Conservation (phyloP, 1,284 basidiomycete species). For the Cystobasidium pallidum region DNA sequence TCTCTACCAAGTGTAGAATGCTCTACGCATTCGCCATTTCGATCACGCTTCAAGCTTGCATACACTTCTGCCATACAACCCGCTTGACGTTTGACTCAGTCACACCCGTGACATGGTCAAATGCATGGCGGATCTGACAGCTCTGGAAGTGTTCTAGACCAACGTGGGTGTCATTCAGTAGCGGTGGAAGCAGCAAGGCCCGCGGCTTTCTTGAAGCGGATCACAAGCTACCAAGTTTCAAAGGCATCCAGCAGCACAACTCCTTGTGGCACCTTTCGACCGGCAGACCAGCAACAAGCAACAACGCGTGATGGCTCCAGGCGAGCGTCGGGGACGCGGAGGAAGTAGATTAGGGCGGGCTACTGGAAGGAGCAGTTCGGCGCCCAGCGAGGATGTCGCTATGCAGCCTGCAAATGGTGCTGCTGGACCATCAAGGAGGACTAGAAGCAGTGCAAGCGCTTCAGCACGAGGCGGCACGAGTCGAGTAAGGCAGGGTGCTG, state of each 20-base stretch:
- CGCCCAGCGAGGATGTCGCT: constrained; percentile 21
- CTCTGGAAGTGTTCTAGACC: neutral
- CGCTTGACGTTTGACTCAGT: neutral
- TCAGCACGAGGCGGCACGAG: neutral
- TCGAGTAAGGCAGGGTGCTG: neutral
- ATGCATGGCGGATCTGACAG: neutral
- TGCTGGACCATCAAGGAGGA: constrained; percentile 10
- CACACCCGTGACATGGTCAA: neutral
- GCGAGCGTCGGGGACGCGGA: constrained; percentile 20
- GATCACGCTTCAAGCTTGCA: too few relatives aligned
- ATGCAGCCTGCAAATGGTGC: constrained; percentile 16
- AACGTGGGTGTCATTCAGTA: neutral
- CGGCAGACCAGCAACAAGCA: neutral
- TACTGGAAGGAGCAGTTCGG: constrained; percentile 1
- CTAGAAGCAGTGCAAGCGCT: constrained; percentile 28
- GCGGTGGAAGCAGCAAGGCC: neutral
- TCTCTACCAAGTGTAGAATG: too few relatives aligned
- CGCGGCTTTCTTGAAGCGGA: neutral
- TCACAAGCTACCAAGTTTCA: neutral
- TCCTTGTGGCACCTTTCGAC: constrained; percentile 1
- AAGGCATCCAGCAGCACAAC: neutral
- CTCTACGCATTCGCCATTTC: too few relatives aligned
- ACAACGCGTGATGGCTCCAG: constrained; percentile 12
- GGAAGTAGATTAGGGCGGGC: constrained; percentile 18
- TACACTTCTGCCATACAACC: too few relatives aligned